Base-by-base conservation (phyloP, 2,329 filamentous ascomycete genomes). In the Arthrinium phaeospermum region DNA sequence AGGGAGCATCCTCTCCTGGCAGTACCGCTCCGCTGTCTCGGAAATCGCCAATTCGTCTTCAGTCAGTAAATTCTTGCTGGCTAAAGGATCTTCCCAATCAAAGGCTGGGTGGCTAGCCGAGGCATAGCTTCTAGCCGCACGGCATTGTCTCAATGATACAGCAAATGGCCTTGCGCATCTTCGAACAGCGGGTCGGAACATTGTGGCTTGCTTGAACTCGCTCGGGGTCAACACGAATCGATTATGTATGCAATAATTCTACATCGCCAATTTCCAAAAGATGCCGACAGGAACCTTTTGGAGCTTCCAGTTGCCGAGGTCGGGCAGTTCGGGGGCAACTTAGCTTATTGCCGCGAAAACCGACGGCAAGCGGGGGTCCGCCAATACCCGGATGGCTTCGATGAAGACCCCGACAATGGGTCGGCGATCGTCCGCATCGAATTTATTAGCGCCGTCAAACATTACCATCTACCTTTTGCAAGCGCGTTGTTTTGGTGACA, bases 1-100 rank as follows among this genome's bases (percentile, higher is more conserved):
- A 69, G 96, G 96, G 57, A 93, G 86, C 85, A 99, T 87, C 73
- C 90, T 90, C 81, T 98, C 95, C 82, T 98, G 96, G 81, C 95
- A 98, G 80, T 98, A 99, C 74, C 94, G 90, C 83, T 97, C 93
- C 46, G 96, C 96, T 7, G 94, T 97, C 78, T 98, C 94, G 57
- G 93, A 88, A 76, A 99, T 96, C 19, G 95, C 94, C 75, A 94
- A 81, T 83, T 99, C 96, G 73, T 99, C 96, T 76, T 97, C 94
- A 0, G 95, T 98, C 78, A 95, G 89, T 64, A 98, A 84, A 79
- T 91, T 92, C 78, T 91, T 91, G 47, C 92, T 87, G 37, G 88
- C 89, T 72, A 99, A 86, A 27, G 96, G 95, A 80, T 99, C 96
- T 81, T 96, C 90, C 96, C 96, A 99, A 82, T 97, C 91, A 82